These are phyloP conservation scores for Rhododendron kiyosumense DNA, from an alignment of 148 eudicot genomes.

Conservation along the genomic window DNA sequence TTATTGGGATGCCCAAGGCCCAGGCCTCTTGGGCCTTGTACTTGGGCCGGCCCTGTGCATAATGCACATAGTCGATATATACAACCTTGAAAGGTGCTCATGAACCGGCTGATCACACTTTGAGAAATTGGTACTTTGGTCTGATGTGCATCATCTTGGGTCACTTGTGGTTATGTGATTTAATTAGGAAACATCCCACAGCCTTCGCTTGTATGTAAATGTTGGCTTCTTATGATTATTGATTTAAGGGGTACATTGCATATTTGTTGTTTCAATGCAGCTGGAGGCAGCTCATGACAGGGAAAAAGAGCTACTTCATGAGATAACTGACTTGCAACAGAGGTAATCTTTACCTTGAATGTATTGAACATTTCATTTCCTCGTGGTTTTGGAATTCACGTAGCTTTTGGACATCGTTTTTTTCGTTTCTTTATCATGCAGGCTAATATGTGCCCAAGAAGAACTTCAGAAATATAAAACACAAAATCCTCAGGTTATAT, in stretches of 20 bases:
- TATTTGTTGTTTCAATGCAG: conserved; percentile 29
- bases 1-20: no score
- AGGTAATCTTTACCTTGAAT: conserved; percentile 33
- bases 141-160: no score
- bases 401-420: not conserved
- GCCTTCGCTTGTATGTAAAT: no score
- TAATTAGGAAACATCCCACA: not conserved
- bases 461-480: conserved; percentile 64
- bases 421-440: conserved; percentile 10
- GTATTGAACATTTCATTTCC: no score
- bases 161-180: not conserved
- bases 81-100: no score
- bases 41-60: no score
- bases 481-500: conserved; percentile 30
- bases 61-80: no score
- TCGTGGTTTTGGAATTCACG: no score
- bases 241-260: not conserved
- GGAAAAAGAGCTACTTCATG: conserved; percentile 64
- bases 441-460: conserved; percentile 53
- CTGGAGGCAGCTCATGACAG: conserved; percentile 64
- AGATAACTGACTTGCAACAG: conserved; percentile 57
- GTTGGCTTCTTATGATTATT: not conserved
- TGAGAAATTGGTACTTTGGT: no score
- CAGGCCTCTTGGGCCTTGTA: no score
- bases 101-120: no score